Percentiles rank a stretch among this genome's conserved stretches.
phyloP scores from a whole-genome alignment of 2,329 filamentous ascomycete genomes.

The Xylariaceae sp. region DNA sequence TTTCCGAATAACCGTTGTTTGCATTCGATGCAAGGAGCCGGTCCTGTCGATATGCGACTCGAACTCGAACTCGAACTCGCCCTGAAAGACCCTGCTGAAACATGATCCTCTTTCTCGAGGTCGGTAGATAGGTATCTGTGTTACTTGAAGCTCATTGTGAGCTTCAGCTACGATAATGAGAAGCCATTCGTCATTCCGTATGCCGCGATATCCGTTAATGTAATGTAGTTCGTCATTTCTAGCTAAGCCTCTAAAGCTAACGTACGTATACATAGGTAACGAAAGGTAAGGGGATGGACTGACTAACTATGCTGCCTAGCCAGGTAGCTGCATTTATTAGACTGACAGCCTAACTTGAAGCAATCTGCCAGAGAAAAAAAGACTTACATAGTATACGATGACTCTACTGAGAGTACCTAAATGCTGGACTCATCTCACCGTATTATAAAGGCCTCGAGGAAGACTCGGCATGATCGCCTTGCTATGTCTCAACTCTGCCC shows the following conservation, averaged over 20 bases:
- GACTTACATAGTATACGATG: not conserved
- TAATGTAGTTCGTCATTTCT: not conserved
- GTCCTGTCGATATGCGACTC: not conserved
- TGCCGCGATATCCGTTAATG: not conserved
- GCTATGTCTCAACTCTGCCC: conserved; percentile 14
- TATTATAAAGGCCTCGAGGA: conserved; percentile 17
- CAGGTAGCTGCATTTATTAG: not conserved
- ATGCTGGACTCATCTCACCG: conserved; percentile 11
- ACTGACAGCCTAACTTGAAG: not conserved
- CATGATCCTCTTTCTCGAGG: not conserved
- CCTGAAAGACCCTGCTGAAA: not conserved
- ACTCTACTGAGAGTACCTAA: conserved; percentile 13
- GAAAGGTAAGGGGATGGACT: not conserved
- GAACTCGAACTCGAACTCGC: not conserved
- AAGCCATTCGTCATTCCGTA: not conserved
- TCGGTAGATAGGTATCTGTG: not conserved
- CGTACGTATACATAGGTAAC: too few relatives aligned
- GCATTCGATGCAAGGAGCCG: not conserved
- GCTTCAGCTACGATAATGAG: not conserved
- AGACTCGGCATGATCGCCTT: conserved; percentile 14
- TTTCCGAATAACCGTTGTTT: not conserved
- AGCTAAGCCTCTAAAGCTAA: not conserved
- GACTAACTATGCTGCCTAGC: not conserved
- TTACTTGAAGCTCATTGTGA: not conserved
- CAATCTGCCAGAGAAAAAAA: not conserved